A percentile compares a stretch with the other conserved stretches of the same genome.
Conservation (phyloP, 495 filamentous ascomycete genomes). For the Thermothielavioides terrestris region DNA sequence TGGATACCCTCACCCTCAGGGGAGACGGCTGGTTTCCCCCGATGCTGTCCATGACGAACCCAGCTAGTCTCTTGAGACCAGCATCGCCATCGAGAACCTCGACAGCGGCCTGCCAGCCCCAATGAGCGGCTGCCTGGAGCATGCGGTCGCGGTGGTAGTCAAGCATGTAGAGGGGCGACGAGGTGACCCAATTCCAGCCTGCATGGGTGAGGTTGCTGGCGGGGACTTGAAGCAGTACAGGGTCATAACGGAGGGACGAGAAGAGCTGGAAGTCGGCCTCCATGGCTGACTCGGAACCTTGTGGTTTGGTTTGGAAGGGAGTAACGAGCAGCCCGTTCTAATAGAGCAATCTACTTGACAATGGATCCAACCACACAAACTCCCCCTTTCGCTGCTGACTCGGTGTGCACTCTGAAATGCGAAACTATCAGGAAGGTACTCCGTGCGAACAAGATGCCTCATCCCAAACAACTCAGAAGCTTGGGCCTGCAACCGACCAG, state of each 20-base stretch:
- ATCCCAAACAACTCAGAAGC: too few relatives aligned
- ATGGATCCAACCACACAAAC: too few relatives aligned
- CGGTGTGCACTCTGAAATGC: too few relatives aligned
- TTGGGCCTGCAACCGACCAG: too few relatives aligned
- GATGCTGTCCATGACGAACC: constrained; percentile 15
- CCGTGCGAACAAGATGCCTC: too few relatives aligned
- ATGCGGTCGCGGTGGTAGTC: constrained; percentile 72
- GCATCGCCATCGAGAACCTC: constrained; percentile 33
- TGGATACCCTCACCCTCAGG: constrained; percentile 43
- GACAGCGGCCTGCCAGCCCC: constrained; percentile 49
- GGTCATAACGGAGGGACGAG: constrained; percentile 71
- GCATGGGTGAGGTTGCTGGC: constrained; percentile 24
- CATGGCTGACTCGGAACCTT: neutral
- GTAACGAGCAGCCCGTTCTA: too few relatives aligned
- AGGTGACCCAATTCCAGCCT: constrained; percentile 36
- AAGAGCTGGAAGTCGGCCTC: constrained; percentile 50
- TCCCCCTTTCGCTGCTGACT: too few relatives aligned
- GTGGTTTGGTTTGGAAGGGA: too few relatives aligned
- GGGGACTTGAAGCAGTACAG: constrained; percentile 40
- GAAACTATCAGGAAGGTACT: too few relatives aligned
- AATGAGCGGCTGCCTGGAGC: constrained; percentile 60
- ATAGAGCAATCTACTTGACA: too few relatives aligned
- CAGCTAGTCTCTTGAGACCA: constrained; percentile 31
- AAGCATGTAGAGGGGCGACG: constrained; percentile 76
- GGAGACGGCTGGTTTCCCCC: constrained; percentile 18